phyloP scores from a whole-genome alignment of 441 rosid genomes.

The Theobroma grandiflorum region DNA sequence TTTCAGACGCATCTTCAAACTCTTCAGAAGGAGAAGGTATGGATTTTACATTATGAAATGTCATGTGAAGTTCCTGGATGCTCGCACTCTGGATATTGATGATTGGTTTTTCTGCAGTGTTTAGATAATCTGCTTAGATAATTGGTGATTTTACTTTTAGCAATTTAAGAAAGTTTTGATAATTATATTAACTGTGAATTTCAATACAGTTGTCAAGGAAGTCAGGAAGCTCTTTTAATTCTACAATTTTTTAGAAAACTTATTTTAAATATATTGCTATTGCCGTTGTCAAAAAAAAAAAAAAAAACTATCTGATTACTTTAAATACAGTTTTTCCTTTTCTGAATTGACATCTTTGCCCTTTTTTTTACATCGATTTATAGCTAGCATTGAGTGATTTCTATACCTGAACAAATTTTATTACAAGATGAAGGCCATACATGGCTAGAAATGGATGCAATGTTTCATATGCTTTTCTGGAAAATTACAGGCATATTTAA shows the following conservation, averaged over 20 bases:
- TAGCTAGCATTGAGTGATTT: neutral
- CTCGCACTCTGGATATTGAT: neutral
- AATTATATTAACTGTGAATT: neutral
- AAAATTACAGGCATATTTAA: neutral
- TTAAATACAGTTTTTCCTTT: neutral
- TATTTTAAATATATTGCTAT: neutral
- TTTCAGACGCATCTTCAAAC: conserved; percentile 79
- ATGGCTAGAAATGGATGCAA: neutral
- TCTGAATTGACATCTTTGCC: neutral
- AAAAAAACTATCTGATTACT: neutral
- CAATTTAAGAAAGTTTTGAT: neutral
- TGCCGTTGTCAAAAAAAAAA: neutral
- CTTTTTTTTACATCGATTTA: neutral
- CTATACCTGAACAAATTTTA: neutral
- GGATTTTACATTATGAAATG: neutral
- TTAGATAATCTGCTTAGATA: neutral
- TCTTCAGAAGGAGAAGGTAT: conserved; percentile 94
- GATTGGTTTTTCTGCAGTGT: neutral
- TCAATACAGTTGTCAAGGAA: neutral
- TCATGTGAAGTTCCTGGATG: conserved; percentile 14
- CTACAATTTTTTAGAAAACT: neutral
- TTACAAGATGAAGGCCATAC: neutral
- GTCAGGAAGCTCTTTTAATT: neutral
- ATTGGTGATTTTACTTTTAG: neutral
- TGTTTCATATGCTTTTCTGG: conserved; percentile 15